These are phyloP conservation scores for Cladosporium cucumerinum DNA, from an alignment of 2,329 filamentous ascomycete genomes.

Conservation along the genomic window DNA sequence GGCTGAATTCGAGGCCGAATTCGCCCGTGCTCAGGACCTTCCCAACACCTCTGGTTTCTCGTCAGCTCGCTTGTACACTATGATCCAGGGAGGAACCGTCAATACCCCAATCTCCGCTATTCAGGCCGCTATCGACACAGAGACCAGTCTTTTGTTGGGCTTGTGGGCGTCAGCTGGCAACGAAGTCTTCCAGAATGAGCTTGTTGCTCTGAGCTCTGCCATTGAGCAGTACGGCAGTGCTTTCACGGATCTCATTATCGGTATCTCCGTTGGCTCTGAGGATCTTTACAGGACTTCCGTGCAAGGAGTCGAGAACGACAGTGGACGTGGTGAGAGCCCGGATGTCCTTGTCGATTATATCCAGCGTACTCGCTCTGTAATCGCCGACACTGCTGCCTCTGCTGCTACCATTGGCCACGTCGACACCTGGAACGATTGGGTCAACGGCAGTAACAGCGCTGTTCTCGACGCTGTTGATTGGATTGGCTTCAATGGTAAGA, in stretches of 20 bases:
- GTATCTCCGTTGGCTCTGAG: slow-evolving; percentile 83
- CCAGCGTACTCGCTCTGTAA: slow-evolving; percentile 59
- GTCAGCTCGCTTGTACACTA: slow-evolving; percentile 72
- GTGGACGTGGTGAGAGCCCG: slow-evolving; percentile 62
- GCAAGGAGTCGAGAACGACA: slow-evolving; percentile 62
- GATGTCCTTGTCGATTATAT: slow-evolving; percentile 66
- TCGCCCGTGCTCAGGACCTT: slow-evolving; percentile 62
- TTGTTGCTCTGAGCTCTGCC: slow-evolving; percentile 67
- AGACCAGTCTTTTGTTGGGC: slow-evolving; percentile 75
- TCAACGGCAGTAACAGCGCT: slow-evolving; percentile 66
- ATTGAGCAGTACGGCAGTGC: slow-evolving; percentile 64
- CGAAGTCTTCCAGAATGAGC: slow-evolving; percentile 65
- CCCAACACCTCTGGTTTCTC: slow-evolving; percentile 64
- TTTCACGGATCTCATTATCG: slow-evolving; percentile 60
- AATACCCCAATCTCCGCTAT: slow-evolving; percentile 66
- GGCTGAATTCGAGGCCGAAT: slow-evolving; percentile 66
- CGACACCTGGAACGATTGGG: slow-evolving; percentile 76
- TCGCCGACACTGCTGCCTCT: slow-evolving; percentile 57
- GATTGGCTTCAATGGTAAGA: slow-evolving; percentile 69
- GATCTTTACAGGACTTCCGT: slow-evolving; percentile 67
- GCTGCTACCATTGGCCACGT: slow-evolving; percentile 71
- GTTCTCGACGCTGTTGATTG: slow-evolving; percentile 71
- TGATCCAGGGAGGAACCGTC: slow-evolving; percentile 64
- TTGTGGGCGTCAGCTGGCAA: slow-evolving; percentile 62
- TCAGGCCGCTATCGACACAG: slow-evolving; percentile 75